phyloP scores from a whole-genome alignment of 805 yeast genomes.

The Starmerella vaccinii region DNA sequence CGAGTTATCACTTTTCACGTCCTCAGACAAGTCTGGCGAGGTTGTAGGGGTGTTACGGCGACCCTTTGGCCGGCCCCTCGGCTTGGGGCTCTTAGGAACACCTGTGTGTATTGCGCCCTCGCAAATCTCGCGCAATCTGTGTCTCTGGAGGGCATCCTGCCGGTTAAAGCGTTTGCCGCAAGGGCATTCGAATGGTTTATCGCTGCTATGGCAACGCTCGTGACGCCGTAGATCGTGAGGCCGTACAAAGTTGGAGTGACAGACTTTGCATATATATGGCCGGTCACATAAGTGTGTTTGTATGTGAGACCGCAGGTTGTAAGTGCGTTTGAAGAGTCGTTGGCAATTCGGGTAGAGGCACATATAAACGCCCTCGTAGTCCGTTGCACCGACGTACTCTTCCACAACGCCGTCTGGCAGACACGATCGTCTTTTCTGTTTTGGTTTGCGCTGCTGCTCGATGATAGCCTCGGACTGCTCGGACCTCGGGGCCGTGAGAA shows the following conservation, averaged over 20 bases:
- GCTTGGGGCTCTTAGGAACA: slow-evolving; percentile 16
- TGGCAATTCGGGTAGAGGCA: slow-evolving; percentile 74
- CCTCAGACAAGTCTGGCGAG: slow-evolving; percentile 6
- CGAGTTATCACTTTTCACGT: not conserved
- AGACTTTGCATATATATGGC: slow-evolving; percentile 69
- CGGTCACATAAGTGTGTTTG: slow-evolving; percentile 93
- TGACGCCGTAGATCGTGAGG: slow-evolving; percentile 92
- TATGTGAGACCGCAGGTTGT: slow-evolving; percentile 87
- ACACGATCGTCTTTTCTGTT: slow-evolving; percentile 42
- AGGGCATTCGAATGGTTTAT: slow-evolving; percentile 57
- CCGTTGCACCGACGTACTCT: slow-evolving; percentile 70
- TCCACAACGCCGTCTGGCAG: slow-evolving; percentile 87
- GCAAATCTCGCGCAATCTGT: slow-evolving; percentile 69
- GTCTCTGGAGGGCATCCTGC: slow-evolving; percentile 78
- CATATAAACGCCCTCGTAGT: slow-evolving; percentile 54
- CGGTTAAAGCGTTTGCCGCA: slow-evolving; percentile 94
- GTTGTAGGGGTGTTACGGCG: slow-evolving; percentile 11
- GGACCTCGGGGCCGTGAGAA: slow-evolving; percentile 30
- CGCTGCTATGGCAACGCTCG: slow-evolving; percentile 70
- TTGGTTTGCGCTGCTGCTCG: slow-evolving; percentile 30
- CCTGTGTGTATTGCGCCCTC: slow-evolving; percentile 47
- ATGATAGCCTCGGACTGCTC: slow-evolving; percentile 30
- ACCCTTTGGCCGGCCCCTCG: slow-evolving; percentile 20
- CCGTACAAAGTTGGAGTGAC: slow-evolving; percentile 81
- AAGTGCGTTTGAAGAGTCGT: slow-evolving; percentile 74